Base-by-base conservation (phyloP, 345 rosid genomes). In the Brassica nigra region DNA sequence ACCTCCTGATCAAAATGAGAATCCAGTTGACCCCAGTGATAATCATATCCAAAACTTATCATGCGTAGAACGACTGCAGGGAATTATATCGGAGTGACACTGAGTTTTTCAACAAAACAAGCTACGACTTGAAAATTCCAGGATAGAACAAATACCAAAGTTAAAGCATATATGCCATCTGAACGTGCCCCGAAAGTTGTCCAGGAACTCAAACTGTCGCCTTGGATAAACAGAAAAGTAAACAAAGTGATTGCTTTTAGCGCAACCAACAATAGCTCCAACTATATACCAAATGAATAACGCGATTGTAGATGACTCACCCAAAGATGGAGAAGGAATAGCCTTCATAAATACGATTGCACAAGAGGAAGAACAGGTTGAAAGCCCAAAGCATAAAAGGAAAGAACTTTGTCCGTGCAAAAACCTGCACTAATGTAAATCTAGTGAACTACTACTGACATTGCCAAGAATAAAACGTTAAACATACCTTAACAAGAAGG, bases 91-190 rank as follows among this genome's bases (percentile, higher is more conserved):
- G 2, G 27, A 39, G 37, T 57, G 61, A 73, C 36, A 14, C 11
- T 66, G n/a, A 9, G 74, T 2, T 23, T 29, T 68, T 27, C 47
- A 49, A 58, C 18, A 52, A 2, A 47, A 34, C 54, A 74, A 33
- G 55, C 49, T 20, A 74, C 18, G 42, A 74, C 39, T 47, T 23
- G 27, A 33, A 61, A 20, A 1, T 0, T n/a, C 23, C 20, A 63
- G 20, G 34, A 27, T 63, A 74, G 79, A 78, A 77, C 8, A 74
- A 61, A 73, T 92, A 95, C 98, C 98, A 39, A 95, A 91, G 73
- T 95, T 91, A 81, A 92, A 95, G 90, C 99, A 92, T 76, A 92
- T 95, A 74, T 95, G 98, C 99, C 98, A 95, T 71, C 98, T 88
- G 81, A 95, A 95, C 57, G 88, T 88, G 68, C 99, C 99, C 28